phyloP scores from a whole-genome alignment of 257 asterid genomes.

The Lycium ferocissimum region DNA sequence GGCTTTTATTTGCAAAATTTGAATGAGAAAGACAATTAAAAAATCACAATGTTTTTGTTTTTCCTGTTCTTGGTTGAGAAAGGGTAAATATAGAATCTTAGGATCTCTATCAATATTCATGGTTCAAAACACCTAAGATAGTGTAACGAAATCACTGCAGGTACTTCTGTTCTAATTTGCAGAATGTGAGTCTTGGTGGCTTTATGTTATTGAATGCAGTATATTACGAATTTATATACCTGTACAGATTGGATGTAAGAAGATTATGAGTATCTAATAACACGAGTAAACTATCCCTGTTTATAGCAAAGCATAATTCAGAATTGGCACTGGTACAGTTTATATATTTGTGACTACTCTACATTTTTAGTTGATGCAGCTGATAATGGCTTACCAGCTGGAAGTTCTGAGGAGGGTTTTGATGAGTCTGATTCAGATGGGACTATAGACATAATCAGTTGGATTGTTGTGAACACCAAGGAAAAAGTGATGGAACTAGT shows the following conservation, averaged over 20 bases:
- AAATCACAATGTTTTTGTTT: background rate
- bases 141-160: background rate
- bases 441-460: constrained; percentile 41
- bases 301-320: background rate
- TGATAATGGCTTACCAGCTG: constrained; percentile 33
- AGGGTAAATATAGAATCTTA: background rate
- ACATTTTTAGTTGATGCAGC: constrained; percentile 33
- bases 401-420: constrained; percentile 34
- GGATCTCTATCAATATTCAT: background rate
- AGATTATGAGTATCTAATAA: background rate
- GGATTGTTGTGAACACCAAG: constrained; percentile 52
- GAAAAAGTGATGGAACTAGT: constrained; percentile 54
- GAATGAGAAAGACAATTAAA: background rate
- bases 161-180: background rate
- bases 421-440: constrained; percentile 39
- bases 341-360: background rate
- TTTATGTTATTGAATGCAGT: background rate
- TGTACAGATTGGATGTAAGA: background rate
- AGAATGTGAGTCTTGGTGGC: background rate
- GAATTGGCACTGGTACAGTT: background rate
- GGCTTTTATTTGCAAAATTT: constrained; percentile 3
- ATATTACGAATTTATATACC: background rate
- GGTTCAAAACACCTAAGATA: background rate
- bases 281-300: background rate
- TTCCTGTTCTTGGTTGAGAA: background rate